phyloP scores from a whole-genome alignment of 2,329 filamentous ascomycete genomes.

The Ophiostoma tasmaniense region DNA sequence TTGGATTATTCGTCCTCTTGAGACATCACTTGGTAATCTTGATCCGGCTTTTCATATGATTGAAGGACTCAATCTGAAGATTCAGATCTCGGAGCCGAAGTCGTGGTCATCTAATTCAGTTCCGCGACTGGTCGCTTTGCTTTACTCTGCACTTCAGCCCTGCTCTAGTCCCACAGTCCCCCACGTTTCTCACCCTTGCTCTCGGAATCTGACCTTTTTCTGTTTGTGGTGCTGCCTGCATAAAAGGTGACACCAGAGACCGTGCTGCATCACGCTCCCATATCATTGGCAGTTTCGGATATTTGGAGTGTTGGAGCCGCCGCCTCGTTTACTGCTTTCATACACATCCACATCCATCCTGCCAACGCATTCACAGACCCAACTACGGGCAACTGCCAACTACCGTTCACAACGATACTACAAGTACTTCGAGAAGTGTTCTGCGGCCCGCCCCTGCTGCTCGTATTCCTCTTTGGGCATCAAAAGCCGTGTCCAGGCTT shows the following conservation, averaged over 20 bases:
- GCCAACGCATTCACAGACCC: not conserved
- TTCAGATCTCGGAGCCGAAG: no score
- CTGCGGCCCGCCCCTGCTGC: not conserved
- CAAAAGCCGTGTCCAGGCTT: not conserved
- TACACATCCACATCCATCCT: not conserved
- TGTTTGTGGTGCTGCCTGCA: not conserved
- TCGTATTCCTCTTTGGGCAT: slow-evolving; percentile 8
- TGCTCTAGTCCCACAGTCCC: not conserved
- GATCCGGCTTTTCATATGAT: no score
- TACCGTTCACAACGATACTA: not conserved
- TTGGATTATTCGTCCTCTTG: not conserved
- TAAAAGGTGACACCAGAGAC: not conserved
- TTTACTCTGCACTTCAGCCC: no score
- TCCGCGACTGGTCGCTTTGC: no score
- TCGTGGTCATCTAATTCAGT: no score
- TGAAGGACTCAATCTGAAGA: no score
- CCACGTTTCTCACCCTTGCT: not conserved
- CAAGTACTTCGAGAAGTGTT: not conserved
- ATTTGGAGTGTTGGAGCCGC: not conserved
- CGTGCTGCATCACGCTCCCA: not conserved
- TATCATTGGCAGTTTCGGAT: not conserved
- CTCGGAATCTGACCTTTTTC: not conserved
- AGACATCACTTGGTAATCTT: not conserved
- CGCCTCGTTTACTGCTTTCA: not conserved
- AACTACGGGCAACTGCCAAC: not conserved